phyloP scores from a whole-genome alignment of 1,139 yeast genomes.

The Saccharomyces hybrid region DNA sequence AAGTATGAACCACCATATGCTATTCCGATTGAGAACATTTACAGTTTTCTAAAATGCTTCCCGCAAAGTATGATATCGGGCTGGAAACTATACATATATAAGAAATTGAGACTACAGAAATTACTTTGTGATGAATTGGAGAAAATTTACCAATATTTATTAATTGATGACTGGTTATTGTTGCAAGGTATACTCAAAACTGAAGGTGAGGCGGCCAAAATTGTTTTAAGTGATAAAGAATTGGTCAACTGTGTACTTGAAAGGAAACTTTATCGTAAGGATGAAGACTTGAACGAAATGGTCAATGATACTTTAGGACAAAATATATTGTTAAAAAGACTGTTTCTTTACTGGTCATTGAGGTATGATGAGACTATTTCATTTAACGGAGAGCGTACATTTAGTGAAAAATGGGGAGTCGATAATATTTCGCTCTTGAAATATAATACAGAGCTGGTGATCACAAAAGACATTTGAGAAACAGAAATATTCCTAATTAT shows the following conservation, averaged over 20 bases:
- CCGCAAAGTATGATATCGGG: constrained; percentile 8
- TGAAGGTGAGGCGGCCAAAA: constrained; percentile 1
- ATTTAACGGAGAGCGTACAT: constrained; percentile 11
- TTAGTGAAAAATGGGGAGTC: constrained; percentile 29
- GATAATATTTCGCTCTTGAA: constrained; percentile 22
- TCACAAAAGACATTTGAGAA: constrained; percentile 1
- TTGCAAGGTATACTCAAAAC: constrained; percentile 13
- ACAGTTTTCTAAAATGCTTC: neutral
- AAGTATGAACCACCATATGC: constrained; percentile 6
- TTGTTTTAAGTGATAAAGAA: constrained; percentile 19
- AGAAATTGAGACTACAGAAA: constrained; percentile 11
- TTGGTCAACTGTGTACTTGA: constrained; percentile 26
- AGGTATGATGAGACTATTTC: constrained; percentile 21
- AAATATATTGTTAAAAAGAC: constrained; percentile 20
- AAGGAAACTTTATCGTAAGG: constrained; percentile 22
- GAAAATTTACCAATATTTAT: constrained; percentile 21
- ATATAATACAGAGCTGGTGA: constrained; percentile 10
- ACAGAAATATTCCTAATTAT: no score
- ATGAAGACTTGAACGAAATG: constrained; percentile 26
- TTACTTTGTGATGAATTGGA: constrained; percentile 15
- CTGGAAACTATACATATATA: constrained; percentile 18
- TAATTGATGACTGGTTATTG: constrained; percentile 28
- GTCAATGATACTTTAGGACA: constrained; percentile 17
- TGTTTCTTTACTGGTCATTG: constrained; percentile 25
- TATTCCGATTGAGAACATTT: neutral